These are phyloP conservation scores for Polygonum maritimum DNA, from an alignment of 148 eudicot genomes.

Conservation along the genomic window DNA sequence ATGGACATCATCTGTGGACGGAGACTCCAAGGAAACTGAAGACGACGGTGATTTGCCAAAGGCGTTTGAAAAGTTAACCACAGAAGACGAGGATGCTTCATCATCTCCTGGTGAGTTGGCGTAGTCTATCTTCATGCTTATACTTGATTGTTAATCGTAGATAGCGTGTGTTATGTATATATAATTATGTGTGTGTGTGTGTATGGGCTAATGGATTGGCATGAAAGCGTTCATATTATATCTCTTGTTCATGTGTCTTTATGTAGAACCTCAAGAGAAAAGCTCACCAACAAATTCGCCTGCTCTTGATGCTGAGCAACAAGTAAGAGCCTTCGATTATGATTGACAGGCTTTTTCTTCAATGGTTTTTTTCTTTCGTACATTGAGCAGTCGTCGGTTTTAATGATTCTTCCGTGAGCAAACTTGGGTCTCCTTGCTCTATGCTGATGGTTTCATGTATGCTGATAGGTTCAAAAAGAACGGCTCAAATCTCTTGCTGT, in stretches of 20 bases:
- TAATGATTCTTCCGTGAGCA: not conserved
- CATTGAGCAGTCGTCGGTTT: not conserved
- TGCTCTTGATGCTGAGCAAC: constrained; percentile 26
- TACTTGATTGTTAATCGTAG: not conserved
- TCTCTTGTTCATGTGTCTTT: constrained; percentile 12
- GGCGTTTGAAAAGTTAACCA: constrained; percentile 22
- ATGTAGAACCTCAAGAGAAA: constrained; percentile 33
- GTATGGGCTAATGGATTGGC: too few relatives aligned
- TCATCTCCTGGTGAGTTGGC: constrained; percentile 25
- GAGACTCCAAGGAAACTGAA: constrained; percentile 23
- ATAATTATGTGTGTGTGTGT: too few relatives aligned
- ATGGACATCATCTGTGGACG: constrained; percentile 42
- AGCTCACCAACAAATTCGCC: constrained; percentile 24
- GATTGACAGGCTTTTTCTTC: not conserved
- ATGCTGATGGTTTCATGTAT: not conserved
- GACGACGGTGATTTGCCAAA: constrained; percentile 26
- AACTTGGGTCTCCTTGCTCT: not conserved
- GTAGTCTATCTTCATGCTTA: not conserved
- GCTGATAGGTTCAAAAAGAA: constrained; percentile 51
- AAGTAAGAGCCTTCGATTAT: constrained; percentile 24
- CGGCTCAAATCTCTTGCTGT: constrained; percentile 67
- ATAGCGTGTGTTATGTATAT: not conserved
- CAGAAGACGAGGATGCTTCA: constrained; percentile 27
- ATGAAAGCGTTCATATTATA: not conserved
- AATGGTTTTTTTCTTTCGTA: not conserved